These are phyloP conservation scores for Dothiorella sarmentorum DNA, from an alignment of 2,329 filamentous ascomycete genomes.

Conservation along the genomic window DNA sequence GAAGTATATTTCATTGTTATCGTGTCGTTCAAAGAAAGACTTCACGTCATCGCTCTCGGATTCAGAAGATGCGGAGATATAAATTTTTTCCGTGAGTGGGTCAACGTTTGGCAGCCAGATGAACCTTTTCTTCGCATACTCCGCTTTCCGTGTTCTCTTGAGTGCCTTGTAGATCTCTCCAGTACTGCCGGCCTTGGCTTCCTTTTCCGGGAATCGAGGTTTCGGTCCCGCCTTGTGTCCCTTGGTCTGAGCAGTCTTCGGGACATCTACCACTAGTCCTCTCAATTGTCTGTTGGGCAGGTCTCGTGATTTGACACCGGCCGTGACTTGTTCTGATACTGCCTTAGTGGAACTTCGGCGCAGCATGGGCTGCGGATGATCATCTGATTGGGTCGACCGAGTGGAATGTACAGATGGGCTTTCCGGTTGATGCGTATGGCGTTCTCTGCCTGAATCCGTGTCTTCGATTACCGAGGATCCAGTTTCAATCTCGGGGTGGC, in stretches of 20 bases:
- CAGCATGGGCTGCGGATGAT: too few relatives aligned
- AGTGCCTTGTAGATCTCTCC: background rate
- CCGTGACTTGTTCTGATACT: too few relatives aligned
- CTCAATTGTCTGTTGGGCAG: background rate
- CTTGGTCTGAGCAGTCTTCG: background rate
- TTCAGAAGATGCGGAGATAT: background rate
- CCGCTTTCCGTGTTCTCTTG: background rate
- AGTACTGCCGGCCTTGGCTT: background rate
- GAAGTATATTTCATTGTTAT: background rate
- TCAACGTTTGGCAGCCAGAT: background rate
- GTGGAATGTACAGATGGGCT: too few relatives aligned
- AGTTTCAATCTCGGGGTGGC: too few relatives aligned
- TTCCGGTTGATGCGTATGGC: too few relatives aligned
- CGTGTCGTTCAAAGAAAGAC: background rate
- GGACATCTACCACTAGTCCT: background rate
- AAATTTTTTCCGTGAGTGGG: background rate
- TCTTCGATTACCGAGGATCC: too few relatives aligned
- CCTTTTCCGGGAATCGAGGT: background rate
- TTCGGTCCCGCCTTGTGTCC: background rate
- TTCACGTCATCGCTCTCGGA: background rate
- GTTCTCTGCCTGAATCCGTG: too few relatives aligned
- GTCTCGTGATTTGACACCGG: too few relatives aligned
- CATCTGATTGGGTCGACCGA: too few relatives aligned
- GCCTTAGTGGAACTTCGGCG: too few relatives aligned
- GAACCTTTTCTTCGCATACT: background rate